Conservation (phyloP, 768 basidiomycete genomes). For the Chalciporus chontae region DNA sequence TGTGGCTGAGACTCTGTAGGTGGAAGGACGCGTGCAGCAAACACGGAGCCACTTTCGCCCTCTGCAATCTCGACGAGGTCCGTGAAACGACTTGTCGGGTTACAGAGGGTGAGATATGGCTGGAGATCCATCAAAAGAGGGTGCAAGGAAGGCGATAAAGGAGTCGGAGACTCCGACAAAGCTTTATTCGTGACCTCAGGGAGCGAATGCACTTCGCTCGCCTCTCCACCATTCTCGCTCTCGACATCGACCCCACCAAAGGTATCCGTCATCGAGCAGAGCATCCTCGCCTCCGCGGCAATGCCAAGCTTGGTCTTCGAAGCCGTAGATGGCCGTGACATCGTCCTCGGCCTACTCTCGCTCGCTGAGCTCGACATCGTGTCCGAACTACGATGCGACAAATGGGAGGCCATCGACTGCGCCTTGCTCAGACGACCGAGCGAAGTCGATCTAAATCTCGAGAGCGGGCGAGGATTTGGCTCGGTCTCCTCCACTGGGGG, state of each 20-base stretch:
- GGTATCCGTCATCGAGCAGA: conserved; percentile 34
- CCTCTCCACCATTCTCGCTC: conserved; percentile 3
- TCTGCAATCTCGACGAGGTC: conserved; percentile 78
- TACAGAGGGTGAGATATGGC: conserved; percentile 61
- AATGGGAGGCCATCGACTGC: conserved; percentile 35
- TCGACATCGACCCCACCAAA: conserved; percentile 33
- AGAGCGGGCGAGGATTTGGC: conserved; percentile 21
- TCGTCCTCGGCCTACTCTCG: conserved; percentile 17
- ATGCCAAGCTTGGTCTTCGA: conserved; percentile 14
- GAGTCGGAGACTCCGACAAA: not conserved
- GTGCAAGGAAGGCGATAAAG: conserved; percentile 3
- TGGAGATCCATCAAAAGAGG: conserved; percentile 43
- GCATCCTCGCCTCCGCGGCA: conserved; percentile 23
- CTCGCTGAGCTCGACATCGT: conserved; percentile 32
- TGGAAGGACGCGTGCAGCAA: conserved; percentile 35
- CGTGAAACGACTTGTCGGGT: conserved; percentile 62
- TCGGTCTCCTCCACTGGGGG: conserved; percentile 27
- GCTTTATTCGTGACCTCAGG: not conserved
- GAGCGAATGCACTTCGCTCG: not conserved
- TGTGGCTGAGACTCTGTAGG: conserved; percentile 8
- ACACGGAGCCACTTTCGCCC: conserved; percentile 78
- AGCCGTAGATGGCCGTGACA: conserved; percentile 9
- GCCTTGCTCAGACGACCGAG: conserved; percentile 25
- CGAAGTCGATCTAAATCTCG: conserved; percentile 29
- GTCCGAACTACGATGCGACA: conserved; percentile 34